Evolutionary conservation across 2,329 filamentous ascomycete genomes (phyloP), one percentile per base, ranked within the genome.

Genomic region (Colletotrichum spaethianum): DNA sequence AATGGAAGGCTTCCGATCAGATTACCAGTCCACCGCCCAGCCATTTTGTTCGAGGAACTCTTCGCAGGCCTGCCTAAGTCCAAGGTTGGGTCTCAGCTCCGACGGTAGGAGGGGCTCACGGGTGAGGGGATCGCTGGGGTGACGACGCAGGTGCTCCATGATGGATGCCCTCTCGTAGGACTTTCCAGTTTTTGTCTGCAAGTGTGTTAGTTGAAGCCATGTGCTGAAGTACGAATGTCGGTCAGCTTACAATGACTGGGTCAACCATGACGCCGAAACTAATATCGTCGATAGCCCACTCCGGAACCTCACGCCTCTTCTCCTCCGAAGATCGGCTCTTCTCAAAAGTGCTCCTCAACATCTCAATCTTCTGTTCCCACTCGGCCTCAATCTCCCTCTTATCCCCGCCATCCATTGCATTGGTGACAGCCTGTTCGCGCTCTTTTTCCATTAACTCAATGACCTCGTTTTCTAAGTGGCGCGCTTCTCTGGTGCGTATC

Each of bases 151-250:
- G 79, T 98, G 95, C 81, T 97, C 94, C 78, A 95, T 87, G 73
- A 99, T 93, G 20, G 93, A 93, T 0, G 93, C 88, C 52, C 96
- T 90, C 80, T 98, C 96, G 80, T 98, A 99, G 1, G 93, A 96
- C 75, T 95, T 93, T 16, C 96, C 96, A 1, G 93, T 95, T 78
- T 93, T 95, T 1, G 94, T 96, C 92, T 86, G 81, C 76, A 72
- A 56, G 31, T 3, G 28, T 12, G 72, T 79, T 68, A 77, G 68
- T 46, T n/a, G 33, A 14, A n/a, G 26, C 0, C 40, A 20, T 20
- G 31, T 28, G n/a, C 12, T 18, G 1, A 55, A 14, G 56, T 5
- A 3, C 23, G 28, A 60, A 1, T 8, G 2, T 42, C 33, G 40
- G 46, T 1, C 33, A 4, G 80, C 86, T 80, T 77, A 89, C 88